These are phyloP conservation scores for Dentipellis fragilis DNA, from an alignment of 768 basidiomycete genomes.

Conservation along the genomic window DNA sequence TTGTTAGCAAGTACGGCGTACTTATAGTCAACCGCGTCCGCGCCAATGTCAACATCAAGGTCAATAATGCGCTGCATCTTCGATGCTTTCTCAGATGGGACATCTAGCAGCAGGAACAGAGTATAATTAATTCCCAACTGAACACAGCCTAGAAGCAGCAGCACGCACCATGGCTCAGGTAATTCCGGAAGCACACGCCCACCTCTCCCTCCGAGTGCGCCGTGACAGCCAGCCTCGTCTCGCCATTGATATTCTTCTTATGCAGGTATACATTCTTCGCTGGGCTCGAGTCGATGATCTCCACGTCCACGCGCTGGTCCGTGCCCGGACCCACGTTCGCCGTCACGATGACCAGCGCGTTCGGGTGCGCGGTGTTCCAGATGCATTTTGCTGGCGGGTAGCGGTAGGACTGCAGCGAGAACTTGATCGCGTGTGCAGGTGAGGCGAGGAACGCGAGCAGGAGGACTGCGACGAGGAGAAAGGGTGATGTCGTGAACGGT, in stretches of 20 bases:
- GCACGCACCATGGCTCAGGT: slow-evolving; percentile 53
- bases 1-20: slow-evolving; percentile 28
- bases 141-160: not conserved
- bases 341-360: slow-evolving; percentile 90
- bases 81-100: slow-evolving; percentile 29
- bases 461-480: slow-evolving; percentile 4
- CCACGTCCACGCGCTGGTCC: slow-evolving; percentile 83
- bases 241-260: slow-evolving; percentile 80
- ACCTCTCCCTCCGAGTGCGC: slow-evolving; percentile 90
- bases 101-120: not conserved
- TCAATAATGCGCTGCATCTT: slow-evolving; percentile 67
- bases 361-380: slow-evolving; percentile 86
- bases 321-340: slow-evolving; percentile 77
- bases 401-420: slow-evolving; percentile 59
- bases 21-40: slow-evolving; percentile 99
- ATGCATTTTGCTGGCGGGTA: slow-evolving; percentile 80
- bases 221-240: slow-evolving; percentile 89
- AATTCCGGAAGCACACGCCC: slow-evolving; percentile 90
- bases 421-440: slow-evolving; percentile 66
- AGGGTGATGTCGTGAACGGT: not conserved
- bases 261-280: slow-evolving; percentile 84
- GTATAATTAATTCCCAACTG: not conserved
- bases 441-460: slow-evolving; percentile 19
- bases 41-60: slow-evolving; percentile 94
- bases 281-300: slow-evolving; percentile 83